These are phyloP conservation scores for Sporobolomyces phaffii DNA, from an alignment of 768 basidiomycete genomes.

Conservation along the genomic window DNA sequence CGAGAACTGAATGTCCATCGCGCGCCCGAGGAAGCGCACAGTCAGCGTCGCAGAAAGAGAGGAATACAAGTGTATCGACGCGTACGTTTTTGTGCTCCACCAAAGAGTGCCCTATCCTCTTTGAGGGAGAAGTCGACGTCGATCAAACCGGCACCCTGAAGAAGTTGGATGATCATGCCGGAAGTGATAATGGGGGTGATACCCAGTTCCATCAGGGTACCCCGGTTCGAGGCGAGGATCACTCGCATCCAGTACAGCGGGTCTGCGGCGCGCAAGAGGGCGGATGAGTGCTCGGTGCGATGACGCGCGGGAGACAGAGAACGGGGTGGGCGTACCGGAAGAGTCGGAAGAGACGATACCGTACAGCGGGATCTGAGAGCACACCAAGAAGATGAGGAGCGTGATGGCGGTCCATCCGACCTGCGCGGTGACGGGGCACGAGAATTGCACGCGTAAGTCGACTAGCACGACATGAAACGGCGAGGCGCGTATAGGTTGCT, in stretches of 20 bases:
- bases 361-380: conserved; percentile 97
- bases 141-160: conserved; percentile 93
- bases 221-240: conserved; percentile 95
- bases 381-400: conserved; percentile 97
- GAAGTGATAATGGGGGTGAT: conserved; percentile 96
- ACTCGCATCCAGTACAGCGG: conserved; percentile 99
- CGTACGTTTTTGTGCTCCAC: conserved; percentile 93
- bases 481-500: not conserved
- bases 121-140: conserved; percentile 96
- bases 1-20: conserved; percentile 68
- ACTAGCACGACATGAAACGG: not conserved
- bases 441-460: not conserved
- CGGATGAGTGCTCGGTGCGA: too few relatives aligned
- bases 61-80: conserved; percentile 26
- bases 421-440: conserved; percentile 8
- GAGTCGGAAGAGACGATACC: conserved; percentile 99
- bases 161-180: conserved; percentile 99
- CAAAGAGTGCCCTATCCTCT: conserved; percentile 92
- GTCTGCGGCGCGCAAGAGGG: conserved; percentile 50
- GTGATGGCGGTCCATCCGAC: conserved; percentile 94
- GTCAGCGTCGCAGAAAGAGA: not conserved
- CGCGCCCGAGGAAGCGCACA: not conserved
- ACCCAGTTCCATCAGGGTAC: conserved; percentile 98
- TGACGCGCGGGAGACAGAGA: not conserved
- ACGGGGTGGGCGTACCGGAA: conserved; percentile 50